Percentiles rank a stretch among this genome's conserved stretches.
phyloP scores from a whole-genome alignment of 2,329 filamentous ascomycete genomes.

The Alternaria infectoria region DNA sequence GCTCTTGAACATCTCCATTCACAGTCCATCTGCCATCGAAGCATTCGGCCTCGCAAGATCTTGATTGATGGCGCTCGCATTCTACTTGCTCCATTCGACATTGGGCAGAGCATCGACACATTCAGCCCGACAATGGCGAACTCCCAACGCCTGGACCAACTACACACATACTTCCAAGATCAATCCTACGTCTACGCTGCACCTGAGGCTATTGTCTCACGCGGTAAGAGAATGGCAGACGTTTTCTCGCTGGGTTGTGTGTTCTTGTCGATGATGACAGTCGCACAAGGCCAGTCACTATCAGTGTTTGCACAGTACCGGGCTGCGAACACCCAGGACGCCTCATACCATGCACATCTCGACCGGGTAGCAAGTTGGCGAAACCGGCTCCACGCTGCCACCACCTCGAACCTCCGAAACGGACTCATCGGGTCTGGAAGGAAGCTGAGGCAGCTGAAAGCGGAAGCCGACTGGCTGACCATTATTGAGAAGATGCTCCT shows the following conservation, averaged over 20 bases:
- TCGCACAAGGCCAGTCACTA: constrained; percentile 45
- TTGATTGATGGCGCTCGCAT: constrained; percentile 45
- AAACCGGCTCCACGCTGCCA: constrained; percentile 39
- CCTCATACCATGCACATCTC: constrained; percentile 49
- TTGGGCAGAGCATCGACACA: constrained; percentile 35
- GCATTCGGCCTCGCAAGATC: constrained; percentile 49
- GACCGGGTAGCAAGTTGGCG: constrained; percentile 46
- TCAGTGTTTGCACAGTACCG: constrained; percentile 44
- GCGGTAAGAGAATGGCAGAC: constrained; percentile 47
- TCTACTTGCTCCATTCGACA: constrained; percentile 46
- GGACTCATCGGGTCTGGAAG: constrained; percentile 38
- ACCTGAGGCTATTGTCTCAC: constrained; percentile 46
- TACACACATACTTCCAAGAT: constrained; percentile 40
- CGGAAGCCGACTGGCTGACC: constrained; percentile 43
- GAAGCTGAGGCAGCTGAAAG: constrained; percentile 40
- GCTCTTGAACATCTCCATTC: constrained; percentile 49
- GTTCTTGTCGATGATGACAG: constrained; percentile 49
- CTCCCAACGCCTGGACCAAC: constrained; percentile 39
- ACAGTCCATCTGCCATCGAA: constrained; percentile 46
- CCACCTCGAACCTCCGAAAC: constrained; percentile 37
- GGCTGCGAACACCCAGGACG: constrained; percentile 42
- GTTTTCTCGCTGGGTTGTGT: constrained; percentile 51
- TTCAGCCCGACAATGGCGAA: constrained; percentile 37
- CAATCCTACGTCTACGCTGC: constrained; percentile 49
- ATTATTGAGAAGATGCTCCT: constrained; percentile 47